Conservation (phyloP, 352 stramenopile species). For the Achlya hypogyna region DNA sequence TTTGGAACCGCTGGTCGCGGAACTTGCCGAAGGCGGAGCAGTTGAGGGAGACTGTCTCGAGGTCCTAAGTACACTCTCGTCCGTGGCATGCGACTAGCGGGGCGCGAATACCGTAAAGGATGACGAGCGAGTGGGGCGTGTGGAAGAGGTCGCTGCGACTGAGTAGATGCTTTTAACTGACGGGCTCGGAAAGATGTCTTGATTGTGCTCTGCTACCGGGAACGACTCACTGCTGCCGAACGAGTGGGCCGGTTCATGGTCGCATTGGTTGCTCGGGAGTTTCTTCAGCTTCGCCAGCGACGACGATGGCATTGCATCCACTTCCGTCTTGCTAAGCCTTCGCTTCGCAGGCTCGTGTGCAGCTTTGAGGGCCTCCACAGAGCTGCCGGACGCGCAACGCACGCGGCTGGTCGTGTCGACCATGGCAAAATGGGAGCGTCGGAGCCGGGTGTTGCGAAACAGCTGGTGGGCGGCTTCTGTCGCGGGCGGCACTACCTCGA, state of each 20-base stretch:
- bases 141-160: not conserved
- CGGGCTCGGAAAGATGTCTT: not conserved
- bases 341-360: not conserved
- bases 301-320: not conserved
- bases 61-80: not conserved
- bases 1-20: conserved; percentile 67
- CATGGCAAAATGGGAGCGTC: not conserved
- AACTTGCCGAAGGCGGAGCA: conserved; percentile 60
- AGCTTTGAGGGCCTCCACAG: not conserved
- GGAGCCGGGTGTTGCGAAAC: too few species aligned
- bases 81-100: not conserved
- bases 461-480: not conserved
- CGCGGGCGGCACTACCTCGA: too few species aligned
- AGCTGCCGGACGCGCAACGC: not conserved
- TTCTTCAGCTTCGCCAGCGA: too few species aligned
- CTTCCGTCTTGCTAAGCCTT: not conserved
- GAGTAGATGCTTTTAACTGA: conserved; percentile 5
- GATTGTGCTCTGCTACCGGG: not conserved
- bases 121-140: not conserved
- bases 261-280: too few species aligned
- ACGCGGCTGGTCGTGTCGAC: not conserved
- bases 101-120: not conserved
- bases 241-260: too few species aligned
- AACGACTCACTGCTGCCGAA: not conserved
- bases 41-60: conserved; percentile 23